Evolutionary conservation across 2,329 filamentous ascomycete genomes (phyloP).

Genomic region (Geoglossum cookeanum): DNA sequence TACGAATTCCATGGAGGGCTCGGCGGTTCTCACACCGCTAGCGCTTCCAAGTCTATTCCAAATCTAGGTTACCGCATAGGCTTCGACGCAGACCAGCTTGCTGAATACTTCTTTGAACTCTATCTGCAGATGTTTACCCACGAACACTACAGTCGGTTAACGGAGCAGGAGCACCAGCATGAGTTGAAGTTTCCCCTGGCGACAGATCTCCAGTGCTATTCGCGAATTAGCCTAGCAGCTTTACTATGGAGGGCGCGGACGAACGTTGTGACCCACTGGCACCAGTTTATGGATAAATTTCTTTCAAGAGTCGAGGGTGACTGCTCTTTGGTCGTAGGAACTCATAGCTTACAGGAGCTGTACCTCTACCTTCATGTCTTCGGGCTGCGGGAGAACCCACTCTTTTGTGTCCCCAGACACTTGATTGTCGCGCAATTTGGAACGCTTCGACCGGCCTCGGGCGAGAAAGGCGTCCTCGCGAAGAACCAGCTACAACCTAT

Average conservation of each 20-base stretch:
- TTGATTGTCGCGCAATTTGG: no score
- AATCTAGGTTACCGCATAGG: conserved; percentile 7
- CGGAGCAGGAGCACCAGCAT: no score
- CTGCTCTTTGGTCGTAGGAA: conserved; percentile 8
- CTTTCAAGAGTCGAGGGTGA: conserved; percentile 9
- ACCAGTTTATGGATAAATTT: conserved; percentile 6
- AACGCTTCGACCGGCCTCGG: no score
- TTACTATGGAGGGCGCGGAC: conserved; percentile 13
- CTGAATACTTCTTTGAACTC: conserved; percentile 21
- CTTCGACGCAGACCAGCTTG: conserved; percentile 22
- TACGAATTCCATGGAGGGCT: conserved; percentile 6
- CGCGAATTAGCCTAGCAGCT: conserved; percentile 13
- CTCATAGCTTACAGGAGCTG: conserved; percentile 15
- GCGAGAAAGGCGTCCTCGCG: conserved; percentile 1
- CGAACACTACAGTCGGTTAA: conserved; percentile 16
- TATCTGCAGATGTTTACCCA: conserved; percentile 28
- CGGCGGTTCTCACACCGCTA: neutral
- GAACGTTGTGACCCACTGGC: conserved; percentile 11
- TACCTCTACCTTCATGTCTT: conserved; percentile 14
- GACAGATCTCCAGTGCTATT: conserved; percentile 10
- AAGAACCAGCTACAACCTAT: neutral
- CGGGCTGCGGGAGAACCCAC: conserved; percentile 6
- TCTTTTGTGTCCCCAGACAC: no score
- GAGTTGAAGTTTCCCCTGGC: neutral
- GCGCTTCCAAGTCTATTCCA: neutral